These are phyloP conservation scores for Rhizoclosmatium globosum DNA, from an alignment of 192 early-diverging fungal species.

Conservation along the genomic window DNA sequence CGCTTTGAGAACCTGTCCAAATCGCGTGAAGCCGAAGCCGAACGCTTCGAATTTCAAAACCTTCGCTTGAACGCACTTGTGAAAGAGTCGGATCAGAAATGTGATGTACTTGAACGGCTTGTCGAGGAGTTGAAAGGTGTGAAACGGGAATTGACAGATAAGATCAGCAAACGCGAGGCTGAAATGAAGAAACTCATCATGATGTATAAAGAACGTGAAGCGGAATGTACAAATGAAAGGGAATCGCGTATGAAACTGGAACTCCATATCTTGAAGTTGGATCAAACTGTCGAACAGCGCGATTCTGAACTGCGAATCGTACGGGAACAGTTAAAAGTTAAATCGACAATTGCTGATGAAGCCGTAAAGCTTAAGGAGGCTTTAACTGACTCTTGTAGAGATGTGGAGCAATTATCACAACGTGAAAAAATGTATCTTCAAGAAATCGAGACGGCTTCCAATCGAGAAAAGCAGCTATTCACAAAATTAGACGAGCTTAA, in stretches of 20 bases:
- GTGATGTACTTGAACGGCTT: conserved; percentile 35
- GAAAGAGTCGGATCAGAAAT: conserved; percentile 31
- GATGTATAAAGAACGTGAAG: conserved; percentile 47
- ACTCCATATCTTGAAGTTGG: conserved; percentile 43
- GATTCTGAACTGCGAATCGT: conserved; percentile 48
- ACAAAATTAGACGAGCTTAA: conserved; percentile 51
- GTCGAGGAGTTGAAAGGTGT: conserved; percentile 42
- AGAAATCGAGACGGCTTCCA: conserved; percentile 51
- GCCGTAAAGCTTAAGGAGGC: conserved; percentile 27
- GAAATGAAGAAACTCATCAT: conserved; percentile 49
- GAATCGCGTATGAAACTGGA: conserved; percentile 50
- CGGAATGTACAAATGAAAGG: conserved; percentile 46
- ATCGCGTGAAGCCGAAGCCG: conserved; percentile 38
- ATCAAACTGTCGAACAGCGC: conserved; percentile 41
- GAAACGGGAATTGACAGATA: conserved; percentile 47
- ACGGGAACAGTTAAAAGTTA: conserved; percentile 37
- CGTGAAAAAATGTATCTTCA: conserved; percentile 49
- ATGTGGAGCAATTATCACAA: conserved; percentile 43
- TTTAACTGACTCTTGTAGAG: conserved; percentile 40
- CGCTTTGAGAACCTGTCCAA: conserved; percentile 39
- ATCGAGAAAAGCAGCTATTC: conserved; percentile 46
- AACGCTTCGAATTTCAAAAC: conserved; percentile 41
- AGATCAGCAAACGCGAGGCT: conserved; percentile 37
- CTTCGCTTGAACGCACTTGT: conserved; percentile 26
- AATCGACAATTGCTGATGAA: conserved; percentile 42